Base-by-base conservation (phyloP, 2,329 filamentous ascomycete species). In the Trichoderma sp. region DNA sequence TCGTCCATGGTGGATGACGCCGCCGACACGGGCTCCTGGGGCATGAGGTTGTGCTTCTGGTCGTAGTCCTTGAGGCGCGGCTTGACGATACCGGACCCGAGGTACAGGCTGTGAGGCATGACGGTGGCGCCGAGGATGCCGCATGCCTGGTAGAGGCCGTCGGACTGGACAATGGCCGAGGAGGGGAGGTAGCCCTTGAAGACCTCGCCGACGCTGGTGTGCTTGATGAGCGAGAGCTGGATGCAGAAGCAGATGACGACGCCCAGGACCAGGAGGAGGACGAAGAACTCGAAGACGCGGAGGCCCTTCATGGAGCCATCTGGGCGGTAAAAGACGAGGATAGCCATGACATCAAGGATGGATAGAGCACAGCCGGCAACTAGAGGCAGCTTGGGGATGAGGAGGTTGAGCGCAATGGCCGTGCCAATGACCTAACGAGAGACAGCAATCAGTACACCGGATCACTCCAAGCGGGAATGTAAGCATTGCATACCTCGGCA, bases 61-160 rank as follows among this genome's bases (percentile, higher is more conserved):
- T 92, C 89, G 76, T 90, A 93, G 20, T 91, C 88, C 26, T 84
- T 84, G 3, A 93, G 86, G 3, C 91, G 88, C 7, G 89, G 84
- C 78, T 92, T 90, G 1, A 92, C 89, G 53, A 93, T 89, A 8
- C 90, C 91, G 6, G 88, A 91, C 26, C 91, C 91, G 4, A 93
- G 84, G 74, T 90, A 93, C 4, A 93, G 81, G 67, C 87, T 90
- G 76, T 92, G 90, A 5, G 90, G 90, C 90, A 92, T 92, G 28
- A 92, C 91, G 0, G 92, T 94, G 4, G 92, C 92, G 2, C 92
- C 92, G 0, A 94, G 84, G 71, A 94, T 94, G 66, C 92, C 92
- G 74, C 92, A 94, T 1, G 91, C 88, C 79, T 92, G 90, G 77
- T 92, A 93, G 0, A 91, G 68, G 17, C 78, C 78, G 32, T 89